These are phyloP conservation scores for Coelastrella sp. DNA, from an alignment of 139 green algal species.

Conservation along the genomic window DNA sequence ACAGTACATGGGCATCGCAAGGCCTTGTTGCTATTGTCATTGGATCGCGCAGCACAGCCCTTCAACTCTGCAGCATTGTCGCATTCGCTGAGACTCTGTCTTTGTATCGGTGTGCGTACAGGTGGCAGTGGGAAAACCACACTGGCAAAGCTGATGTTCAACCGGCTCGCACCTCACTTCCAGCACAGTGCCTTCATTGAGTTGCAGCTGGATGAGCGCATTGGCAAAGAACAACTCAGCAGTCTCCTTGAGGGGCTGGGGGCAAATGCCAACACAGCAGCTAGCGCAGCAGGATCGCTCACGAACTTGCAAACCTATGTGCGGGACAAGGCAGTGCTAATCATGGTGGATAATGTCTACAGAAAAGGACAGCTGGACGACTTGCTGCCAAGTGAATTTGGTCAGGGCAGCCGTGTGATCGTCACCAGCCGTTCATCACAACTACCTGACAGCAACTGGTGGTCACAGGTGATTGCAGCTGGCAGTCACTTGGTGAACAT, in stretches of 20 bases:
- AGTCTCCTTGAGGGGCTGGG: neutral
- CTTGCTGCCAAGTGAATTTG: neutral
- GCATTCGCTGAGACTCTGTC: too few relatives aligned
- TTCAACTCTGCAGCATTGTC: too few relatives aligned
- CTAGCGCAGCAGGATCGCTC: neutral
- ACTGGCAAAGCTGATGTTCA: neutral
- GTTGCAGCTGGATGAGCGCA: neutral
- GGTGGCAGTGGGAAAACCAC: neutral
- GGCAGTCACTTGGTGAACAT: too few relatives aligned
- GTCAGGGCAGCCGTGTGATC: neutral
- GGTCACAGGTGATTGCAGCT: neutral
- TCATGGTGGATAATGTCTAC: neutral
- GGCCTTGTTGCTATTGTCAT: too few relatives aligned
- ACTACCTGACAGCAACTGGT: neutral
- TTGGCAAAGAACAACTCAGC: neutral
- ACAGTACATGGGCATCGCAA: too few relatives aligned
- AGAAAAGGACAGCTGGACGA: neutral
- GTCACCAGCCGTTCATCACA: neutral
- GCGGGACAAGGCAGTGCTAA: neutral
- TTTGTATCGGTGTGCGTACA: neutral
- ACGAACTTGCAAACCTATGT: neutral
- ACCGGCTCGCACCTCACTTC: neutral
- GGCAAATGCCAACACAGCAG: neutral
- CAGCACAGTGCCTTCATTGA: neutral
- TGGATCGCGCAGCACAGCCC: too few relatives aligned